Evolutionary conservation across 2,329 filamentous ascomycete genomes (phyloP), one percentile per base, ranked within the genome.

Genomic region (Ceratocystis diversiconidia): DNA sequence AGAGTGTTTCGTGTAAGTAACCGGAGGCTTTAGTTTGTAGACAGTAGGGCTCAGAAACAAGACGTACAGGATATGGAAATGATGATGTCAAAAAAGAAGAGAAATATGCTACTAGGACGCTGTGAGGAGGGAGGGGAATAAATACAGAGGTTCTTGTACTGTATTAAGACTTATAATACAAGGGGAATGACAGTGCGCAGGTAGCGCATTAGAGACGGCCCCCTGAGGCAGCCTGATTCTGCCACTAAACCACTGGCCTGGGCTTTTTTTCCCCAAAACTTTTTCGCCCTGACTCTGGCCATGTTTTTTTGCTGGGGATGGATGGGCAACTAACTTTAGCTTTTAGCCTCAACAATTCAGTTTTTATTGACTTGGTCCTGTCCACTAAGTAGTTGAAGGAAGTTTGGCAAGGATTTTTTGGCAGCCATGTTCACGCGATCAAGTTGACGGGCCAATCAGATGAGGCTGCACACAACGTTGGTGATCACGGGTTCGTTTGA

Each of bases 231-330:
- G 48, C 48, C 48, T 52, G 22, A 52, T 28, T 52, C 7, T 28
- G 48, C 48, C 44, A 46, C 19, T 62, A 41, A 32, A 22, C 17
- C 17, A 48, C 32, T 62, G 60, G 60, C 60, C 60, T 48, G 60
- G 59, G 41, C 41, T 62, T 41, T 41, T 41, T 41, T 62, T 2
- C 60, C 60, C 60, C 43, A 48, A 62, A 62, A 17, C 22, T 15
- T 52, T 41, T 59, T 59, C 28, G 25, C 28, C 28, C 28, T 59
- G 6, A 17, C 7, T n/a, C 25, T 22, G 15, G 25, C 17, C 55
- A 10, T 30, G 12, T 57, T 52, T 28, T 50, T 59, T 59, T 59
- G 55, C 55, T 59, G 55, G 55, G 55, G 55, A 59, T 36, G 55
- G 28, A 59, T 59, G 55, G 55, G 55, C 55, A 32, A 17, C 17